Evolutionary conservation across 108 stramenopile species (phyloP).

Genomic region (Nannochloropsis granulata): DNA sequence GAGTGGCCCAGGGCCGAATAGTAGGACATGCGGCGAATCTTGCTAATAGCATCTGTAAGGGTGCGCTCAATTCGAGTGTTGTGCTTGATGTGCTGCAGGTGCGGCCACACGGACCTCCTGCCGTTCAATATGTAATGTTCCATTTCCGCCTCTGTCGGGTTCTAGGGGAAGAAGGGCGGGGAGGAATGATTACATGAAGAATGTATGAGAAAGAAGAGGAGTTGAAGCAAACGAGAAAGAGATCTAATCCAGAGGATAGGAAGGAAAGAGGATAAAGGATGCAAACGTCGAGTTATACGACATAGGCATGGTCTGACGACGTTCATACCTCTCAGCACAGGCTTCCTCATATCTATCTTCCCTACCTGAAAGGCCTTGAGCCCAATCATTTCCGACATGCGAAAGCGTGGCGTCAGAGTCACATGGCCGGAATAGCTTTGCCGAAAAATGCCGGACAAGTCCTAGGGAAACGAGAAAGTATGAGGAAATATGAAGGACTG

Average conservation of each 20-base stretch:
- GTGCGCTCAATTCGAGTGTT: not conserved
- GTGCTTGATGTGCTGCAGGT: not conserved
- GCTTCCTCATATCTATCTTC: no score
- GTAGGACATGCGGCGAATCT: not conserved
- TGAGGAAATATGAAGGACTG: not conserved
- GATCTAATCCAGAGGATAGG: no score
- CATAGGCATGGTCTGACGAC: no score
- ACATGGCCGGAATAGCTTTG: constrained; percentile 79
- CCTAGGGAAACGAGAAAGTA: constrained; percentile 35
- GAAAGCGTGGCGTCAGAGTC: constrained; percentile 30
- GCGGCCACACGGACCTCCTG: constrained; percentile 1
- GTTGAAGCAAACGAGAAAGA: no score
- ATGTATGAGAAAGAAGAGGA: no score
- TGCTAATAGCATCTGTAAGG: not conserved
- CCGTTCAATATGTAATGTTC: constrained; percentile 62
- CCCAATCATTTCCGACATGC: constrained; percentile 52
- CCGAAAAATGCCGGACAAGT: constrained; percentile 70
- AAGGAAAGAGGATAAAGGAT: no score
- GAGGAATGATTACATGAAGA: no score
- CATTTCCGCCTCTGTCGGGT: constrained; percentile 67
- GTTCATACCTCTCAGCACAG: no score
- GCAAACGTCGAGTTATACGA: no score
- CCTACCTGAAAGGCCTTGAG: constrained; percentile 48
- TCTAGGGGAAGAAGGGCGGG: constrained; percentile 4
- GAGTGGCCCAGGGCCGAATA: not conserved